Conservation (phyloP, 495 filamentous ascomycete genomes). For the Lineolata rhizophorae region DNA sequence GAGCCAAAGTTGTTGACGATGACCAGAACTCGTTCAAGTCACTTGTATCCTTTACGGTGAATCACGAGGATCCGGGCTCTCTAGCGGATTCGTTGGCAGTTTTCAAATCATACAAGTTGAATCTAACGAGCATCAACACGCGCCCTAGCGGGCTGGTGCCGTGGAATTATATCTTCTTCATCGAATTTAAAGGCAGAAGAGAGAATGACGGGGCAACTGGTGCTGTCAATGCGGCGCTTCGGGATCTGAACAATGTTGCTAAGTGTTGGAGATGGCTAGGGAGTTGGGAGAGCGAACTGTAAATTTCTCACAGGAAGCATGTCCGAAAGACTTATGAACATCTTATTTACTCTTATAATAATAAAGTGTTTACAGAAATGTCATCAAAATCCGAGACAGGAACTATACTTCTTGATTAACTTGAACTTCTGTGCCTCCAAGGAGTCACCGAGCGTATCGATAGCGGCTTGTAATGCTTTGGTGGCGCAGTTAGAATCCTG, state of each 20-base stretch:
- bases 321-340: too few relatives aligned
- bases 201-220: slow-evolving; percentile 27
- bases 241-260: slow-evolving; percentile 16
- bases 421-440: too few relatives aligned
- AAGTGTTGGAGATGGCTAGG: slow-evolving; percentile 17
- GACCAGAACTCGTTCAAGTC: slow-evolving; percentile 40
- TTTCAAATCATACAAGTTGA: slow-evolving; percentile 49
- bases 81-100: slow-evolving; percentile 60
- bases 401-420: too few relatives aligned
- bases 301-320: too few relatives aligned
- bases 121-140: slow-evolving; percentile 78
- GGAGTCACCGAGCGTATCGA: too few relatives aligned
- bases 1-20: too few relatives aligned
- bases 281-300: slow-evolving; percentile 17
- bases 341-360: too few relatives aligned
- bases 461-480: too few relatives aligned
- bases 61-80: slow-evolving; percentile 55
- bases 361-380: too few relatives aligned
- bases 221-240: slow-evolving; percentile 23
- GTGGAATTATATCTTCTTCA: slow-evolving; percentile 90
- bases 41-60: slow-evolving; percentile 60
- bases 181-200: slow-evolving; percentile 53
- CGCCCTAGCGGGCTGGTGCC: slow-evolving; percentile 50
- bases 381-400: too few relatives aligned
- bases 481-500: too few relatives aligned